phyloP scores from a whole-genome alignment of 305 asterid genomes.

The Solanum hybrid region DNA sequence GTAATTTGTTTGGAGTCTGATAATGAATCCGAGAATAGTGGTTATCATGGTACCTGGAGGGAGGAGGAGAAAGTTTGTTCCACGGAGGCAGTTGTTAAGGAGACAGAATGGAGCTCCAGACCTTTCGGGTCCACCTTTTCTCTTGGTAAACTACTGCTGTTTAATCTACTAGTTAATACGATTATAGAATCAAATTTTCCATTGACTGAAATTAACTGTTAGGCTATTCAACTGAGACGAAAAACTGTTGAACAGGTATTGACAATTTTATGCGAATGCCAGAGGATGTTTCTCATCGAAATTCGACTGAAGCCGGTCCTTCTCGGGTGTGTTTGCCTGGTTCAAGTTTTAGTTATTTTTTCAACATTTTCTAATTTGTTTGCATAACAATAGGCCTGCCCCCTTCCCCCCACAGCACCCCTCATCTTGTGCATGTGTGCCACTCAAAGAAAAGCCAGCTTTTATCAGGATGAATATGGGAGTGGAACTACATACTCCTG shows the following conservation, averaged over 20 bases:
- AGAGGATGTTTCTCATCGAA: conserved; percentile 25
- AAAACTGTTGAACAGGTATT: conserved; percentile 17
- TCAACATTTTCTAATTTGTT: neutral
- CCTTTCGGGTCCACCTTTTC: conserved; percentile 25
- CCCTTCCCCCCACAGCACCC: neutral
- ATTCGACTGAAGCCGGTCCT: conserved; percentile 24
- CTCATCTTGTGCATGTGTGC: neutral
- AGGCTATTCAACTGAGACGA: conserved; percentile 23
- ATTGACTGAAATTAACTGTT: conserved; percentile 24
- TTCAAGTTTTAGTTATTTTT: conserved; percentile 9
- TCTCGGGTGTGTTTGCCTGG: conserved; percentile 40
- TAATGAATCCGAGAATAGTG: conserved; percentile 43
- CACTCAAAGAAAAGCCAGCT: neutral
- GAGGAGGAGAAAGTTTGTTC: conserved; percentile 18
- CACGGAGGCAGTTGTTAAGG: conserved; percentile 21
- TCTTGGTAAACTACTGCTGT: conserved; percentile 23
- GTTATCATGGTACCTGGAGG: conserved; percentile 17
- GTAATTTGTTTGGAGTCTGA: conserved; percentile 70
- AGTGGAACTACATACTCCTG: neutral
- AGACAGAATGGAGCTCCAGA: conserved; percentile 26
- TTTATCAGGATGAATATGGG: neutral
- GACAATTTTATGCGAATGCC: conserved; percentile 13
- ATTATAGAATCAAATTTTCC: neutral
- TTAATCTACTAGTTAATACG: neutral
- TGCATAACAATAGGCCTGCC: neutral